A percentile compares a stretch with the other conserved stretches of the same genome.
phyloP scores from a whole-genome alignment of 805 yeast species.

The Candida gorgasii region DNA sequence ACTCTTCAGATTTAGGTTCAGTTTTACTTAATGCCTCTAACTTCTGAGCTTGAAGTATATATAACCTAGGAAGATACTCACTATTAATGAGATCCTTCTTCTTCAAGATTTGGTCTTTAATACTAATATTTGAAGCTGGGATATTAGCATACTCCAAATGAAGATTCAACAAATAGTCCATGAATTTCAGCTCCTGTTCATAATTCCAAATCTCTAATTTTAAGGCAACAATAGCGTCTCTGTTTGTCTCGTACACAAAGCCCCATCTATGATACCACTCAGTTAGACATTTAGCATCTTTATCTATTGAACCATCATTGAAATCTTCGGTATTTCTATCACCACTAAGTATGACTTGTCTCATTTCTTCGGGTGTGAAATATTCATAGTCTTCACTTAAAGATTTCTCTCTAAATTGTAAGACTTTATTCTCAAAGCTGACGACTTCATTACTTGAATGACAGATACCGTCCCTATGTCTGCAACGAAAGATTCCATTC shows the following conservation, averaged over 20 bases:
- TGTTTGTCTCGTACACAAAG: conserved; percentile 16
- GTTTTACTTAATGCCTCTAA: conserved; percentile 10
- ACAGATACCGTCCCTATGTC: background rate
- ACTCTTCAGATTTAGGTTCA: conserved; percentile 10
- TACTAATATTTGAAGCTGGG: background rate
- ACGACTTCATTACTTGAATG: background rate
- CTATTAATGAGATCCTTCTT: conserved; percentile 11
- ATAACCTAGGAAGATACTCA: conserved; percentile 12
- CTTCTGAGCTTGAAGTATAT: background rate
- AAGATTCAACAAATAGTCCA: conserved; percentile 12
- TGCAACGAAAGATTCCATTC: conserved; percentile 2
- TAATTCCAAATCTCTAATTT: conserved; percentile 15
- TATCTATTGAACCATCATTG: conserved; percentile 5
- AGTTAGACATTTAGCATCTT: background rate
- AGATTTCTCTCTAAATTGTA: conserved; percentile 8
- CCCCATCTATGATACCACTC: conserved; percentile 21
- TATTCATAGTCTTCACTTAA: conserved; percentile 10
- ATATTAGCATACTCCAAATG: conserved; percentile 11
- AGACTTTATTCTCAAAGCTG: background rate
- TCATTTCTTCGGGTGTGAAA: conserved; percentile 15
- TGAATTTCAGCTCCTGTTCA: conserved; percentile 14
- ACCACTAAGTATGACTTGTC: conserved; percentile 11
- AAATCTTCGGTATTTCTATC: conserved; percentile 11
- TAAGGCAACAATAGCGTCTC: conserved; percentile 15
- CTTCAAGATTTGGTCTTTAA: conserved; percentile 11